These are phyloP conservation scores for Cenchrus americanus DNA, from an alignment of 176 grass and related monocot genomes.

Conservation along the genomic window DNA sequence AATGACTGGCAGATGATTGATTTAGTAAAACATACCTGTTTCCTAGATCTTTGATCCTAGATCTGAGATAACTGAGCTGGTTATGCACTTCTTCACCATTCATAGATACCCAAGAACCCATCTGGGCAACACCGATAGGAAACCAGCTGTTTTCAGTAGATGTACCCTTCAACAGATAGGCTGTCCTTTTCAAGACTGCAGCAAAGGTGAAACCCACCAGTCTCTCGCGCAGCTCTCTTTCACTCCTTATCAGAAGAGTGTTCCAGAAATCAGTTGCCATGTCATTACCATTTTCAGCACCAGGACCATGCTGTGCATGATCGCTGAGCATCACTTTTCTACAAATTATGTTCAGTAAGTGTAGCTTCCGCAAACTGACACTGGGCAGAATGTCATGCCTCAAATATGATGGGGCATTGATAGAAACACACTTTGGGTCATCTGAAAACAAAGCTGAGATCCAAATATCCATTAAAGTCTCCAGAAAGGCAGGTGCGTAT, in stretches of 20 bases:
- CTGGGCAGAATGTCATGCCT: conserved; percentile 41
- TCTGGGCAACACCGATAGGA: conserved; percentile 68
- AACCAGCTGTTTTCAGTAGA: conserved; percentile 44
- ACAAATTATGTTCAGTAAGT: conserved; percentile 77
- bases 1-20: not conserved
- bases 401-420: conserved; percentile 42
- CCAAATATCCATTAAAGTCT: conserved; percentile 63
- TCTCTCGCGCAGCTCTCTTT: conserved; percentile 70
- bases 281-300: conserved; percentile 25
- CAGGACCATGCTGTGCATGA: conserved; percentile 14
- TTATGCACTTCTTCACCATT: conserved; percentile 43
- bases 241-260: conserved; percentile 64
- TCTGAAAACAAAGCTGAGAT: conserved; percentile 56
- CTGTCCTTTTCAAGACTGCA: conserved; percentile 46
- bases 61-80: conserved; percentile 53
- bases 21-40: conserved; percentile 51
- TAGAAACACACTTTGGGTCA: conserved; percentile 32
- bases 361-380: conserved; percentile 62
- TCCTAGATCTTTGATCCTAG: conserved; percentile 55
- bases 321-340: conserved; percentile 65
- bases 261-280: conserved; percentile 54
- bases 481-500: conserved; percentile 51
- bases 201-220: conserved; percentile 67
- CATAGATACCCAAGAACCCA: conserved; percentile 66
- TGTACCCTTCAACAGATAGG: conserved; percentile 21